A percentile compares a stretch with the other conserved stretches of the same genome.
phyloP scores from a whole-genome alignment of 495 filamentous ascomycete genomes.

The Aspergillus sparsus region DNA sequence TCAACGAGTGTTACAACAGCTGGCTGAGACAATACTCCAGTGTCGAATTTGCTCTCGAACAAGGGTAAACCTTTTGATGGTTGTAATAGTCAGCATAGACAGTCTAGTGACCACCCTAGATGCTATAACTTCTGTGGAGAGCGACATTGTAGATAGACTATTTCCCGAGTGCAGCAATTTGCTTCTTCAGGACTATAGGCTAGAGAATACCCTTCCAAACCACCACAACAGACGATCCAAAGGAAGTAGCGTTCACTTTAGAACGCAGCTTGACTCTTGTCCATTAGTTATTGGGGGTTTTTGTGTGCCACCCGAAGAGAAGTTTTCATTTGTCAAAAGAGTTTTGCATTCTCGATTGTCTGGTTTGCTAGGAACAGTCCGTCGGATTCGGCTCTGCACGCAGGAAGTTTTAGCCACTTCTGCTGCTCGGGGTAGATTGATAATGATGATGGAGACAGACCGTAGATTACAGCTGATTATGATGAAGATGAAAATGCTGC shows the following conservation, averaged over 20 bases:
- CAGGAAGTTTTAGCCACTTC: constrained; percentile 29
- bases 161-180: constrained; percentile 20
- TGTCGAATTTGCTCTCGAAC: constrained; percentile 35
- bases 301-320: constrained; percentile 37
- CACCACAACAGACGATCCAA: constrained; percentile 12
- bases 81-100: constrained; percentile 39
- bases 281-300: constrained; percentile 36
- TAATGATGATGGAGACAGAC: constrained; percentile 46
- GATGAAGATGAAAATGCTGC: constrained; percentile 34
- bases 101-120: constrained; percentile 37
- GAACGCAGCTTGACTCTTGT: constrained; percentile 30
- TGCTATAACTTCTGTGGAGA: constrained; percentile 21
- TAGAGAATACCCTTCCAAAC: neutral
- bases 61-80: constrained; percentile 35
- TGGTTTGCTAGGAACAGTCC: constrained; percentile 30
- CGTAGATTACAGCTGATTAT: constrained; percentile 37
- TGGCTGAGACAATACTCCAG: constrained; percentile 35
- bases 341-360: constrained; percentile 34
- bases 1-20: constrained; percentile 33
- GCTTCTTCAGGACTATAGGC: constrained; percentile 11
- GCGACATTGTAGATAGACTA: constrained; percentile 19
- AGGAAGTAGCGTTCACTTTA: constrained; percentile 21
- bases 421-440: constrained; percentile 28
- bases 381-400: constrained; percentile 32
- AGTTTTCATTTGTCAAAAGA: constrained; percentile 34